Conservation (phyloP, 2,329 filamentous ascomycete genomes). For the Monosporascus sp. region DNA sequence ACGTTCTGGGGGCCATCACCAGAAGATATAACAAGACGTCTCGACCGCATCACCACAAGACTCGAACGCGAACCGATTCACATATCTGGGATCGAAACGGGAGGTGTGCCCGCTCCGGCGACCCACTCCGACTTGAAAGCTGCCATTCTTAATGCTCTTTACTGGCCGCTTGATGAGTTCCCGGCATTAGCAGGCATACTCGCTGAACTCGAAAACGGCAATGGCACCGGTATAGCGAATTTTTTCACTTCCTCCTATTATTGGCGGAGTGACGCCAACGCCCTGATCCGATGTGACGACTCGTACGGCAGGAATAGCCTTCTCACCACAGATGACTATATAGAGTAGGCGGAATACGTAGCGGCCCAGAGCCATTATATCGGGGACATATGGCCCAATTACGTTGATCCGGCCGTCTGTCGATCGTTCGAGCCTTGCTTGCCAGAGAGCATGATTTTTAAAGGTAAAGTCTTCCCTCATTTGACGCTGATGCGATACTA, state of each 20-base stretch:
- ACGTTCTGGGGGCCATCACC: constrained; percentile 25
- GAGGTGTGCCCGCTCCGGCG: constrained; percentile 15
- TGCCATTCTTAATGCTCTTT: constrained; percentile 19
- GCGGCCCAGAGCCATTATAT: constrained; percentile 26
- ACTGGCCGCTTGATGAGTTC: constrained; percentile 16
- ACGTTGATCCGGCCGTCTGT: constrained; percentile 20
- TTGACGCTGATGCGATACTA: constrained; percentile 14
- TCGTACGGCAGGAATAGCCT: constrained; percentile 24
- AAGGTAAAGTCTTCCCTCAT: constrained; percentile 12
- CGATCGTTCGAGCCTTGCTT: constrained; percentile 17
- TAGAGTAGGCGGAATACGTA: constrained; percentile 17
- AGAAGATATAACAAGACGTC: constrained; percentile 18
- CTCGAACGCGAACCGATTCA: constrained; percentile 22
- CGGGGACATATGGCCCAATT: constrained; percentile 26
- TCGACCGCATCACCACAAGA: constrained; percentile 20
- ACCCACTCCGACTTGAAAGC: constrained; percentile 26
- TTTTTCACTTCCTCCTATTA: constrained; percentile 6
- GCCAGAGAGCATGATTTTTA: constrained; percentile 24
- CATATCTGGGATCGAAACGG: constrained; percentile 12
- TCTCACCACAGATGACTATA: constrained; percentile 21
- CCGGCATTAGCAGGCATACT: constrained; percentile 22
- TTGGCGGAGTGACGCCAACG: constrained; percentile 12
- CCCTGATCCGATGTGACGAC: constrained; percentile 24
- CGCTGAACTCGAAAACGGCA: constrained; percentile 20
- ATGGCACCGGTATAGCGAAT: constrained; percentile 21